A percentile compares a stretch with the other conserved stretches of the same genome.
phyloP scores from a whole-genome alignment of 805 yeast genomes.

The Metschnikowia arizonensis region DNA sequence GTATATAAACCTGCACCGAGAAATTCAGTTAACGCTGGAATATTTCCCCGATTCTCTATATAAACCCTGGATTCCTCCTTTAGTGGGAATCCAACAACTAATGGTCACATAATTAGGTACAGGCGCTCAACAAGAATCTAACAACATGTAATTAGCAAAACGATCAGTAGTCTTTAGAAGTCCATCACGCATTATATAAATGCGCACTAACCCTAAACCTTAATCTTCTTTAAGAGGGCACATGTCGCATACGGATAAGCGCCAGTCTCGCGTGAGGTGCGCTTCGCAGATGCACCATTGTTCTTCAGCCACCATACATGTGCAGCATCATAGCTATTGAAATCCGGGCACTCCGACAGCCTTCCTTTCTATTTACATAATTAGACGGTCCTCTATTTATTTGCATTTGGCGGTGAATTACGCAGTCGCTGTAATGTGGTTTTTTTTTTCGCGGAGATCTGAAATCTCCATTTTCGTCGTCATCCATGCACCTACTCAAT shows the following conservation, averaged over 20 bases:
- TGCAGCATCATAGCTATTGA: neutral
- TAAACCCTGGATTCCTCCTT: no score
- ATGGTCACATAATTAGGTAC: no score
- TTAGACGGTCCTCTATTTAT: neutral
- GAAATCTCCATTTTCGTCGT: neutral
- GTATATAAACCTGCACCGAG: no score
- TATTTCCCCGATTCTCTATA: no score
- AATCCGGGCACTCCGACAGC: neutral
- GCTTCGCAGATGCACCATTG: conserved; percentile 2
- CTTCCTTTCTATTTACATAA: neutral
- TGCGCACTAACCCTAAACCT: neutral
- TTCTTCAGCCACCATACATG: neutral
- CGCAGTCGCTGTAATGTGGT: neutral
- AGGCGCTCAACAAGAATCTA: no score
- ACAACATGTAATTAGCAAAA: neutral
- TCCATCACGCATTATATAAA: neutral
- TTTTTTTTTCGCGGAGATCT: conserved; percentile 3
- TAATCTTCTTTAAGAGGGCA: neutral
- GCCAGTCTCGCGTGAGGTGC: neutral
- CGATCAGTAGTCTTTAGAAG: neutral
- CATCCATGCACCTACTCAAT: conserved; percentile 1
- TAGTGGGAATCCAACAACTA: no score
- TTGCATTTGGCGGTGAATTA: neutral
- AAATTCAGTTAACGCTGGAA: no score
- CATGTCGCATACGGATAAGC: neutral